Evolutionary conservation across 306 rosid genomes (phyloP).

Genomic region (Begonia fuchsioides): DNA sequence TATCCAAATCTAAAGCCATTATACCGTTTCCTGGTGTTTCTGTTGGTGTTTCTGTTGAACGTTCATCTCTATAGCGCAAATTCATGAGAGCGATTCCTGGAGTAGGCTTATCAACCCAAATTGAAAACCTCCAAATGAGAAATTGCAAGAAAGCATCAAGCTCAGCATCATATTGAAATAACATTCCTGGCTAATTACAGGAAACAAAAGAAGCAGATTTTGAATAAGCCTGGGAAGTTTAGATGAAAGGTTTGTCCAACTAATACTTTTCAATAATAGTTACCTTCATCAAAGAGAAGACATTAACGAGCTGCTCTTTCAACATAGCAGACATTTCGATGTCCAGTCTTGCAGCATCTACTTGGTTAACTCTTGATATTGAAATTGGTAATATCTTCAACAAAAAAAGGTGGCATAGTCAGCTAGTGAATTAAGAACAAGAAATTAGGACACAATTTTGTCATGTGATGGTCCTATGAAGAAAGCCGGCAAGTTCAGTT

Average conservation of each 20-base stretch:
- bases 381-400: constrained; percentile 63
- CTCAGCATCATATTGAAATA: constrained; percentile 96
- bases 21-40: constrained; percentile 73
- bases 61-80: constrained; percentile 87
- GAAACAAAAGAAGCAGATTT: constrained; percentile 17
- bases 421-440: background rate
- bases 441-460: no score
- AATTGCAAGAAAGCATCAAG: constrained; percentile 92
- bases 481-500: no score
- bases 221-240: constrained; percentile 11
- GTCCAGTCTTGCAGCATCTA: constrained; percentile 88
- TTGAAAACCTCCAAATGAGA: constrained; percentile 94
- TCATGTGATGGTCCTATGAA: no score
- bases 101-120: constrained; percentile 98
- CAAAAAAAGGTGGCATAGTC: constrained; percentile 6
- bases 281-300: constrained; percentile 93
- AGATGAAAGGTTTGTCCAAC: constrained; percentile 10
- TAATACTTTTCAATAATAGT: constrained; percentile 1
- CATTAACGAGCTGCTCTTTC: constrained; percentile 94
- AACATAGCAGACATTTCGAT: constrained; percentile 98
- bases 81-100: constrained; percentile 96
- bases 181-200: constrained; percentile 98
- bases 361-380: constrained; percentile 89
- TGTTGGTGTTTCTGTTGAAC: constrained; percentile 55
- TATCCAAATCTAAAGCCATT: constrained; percentile 4